Conservation (phyloP, 371 early-diverging fungal genomes). For the Circinella minor region DNA sequence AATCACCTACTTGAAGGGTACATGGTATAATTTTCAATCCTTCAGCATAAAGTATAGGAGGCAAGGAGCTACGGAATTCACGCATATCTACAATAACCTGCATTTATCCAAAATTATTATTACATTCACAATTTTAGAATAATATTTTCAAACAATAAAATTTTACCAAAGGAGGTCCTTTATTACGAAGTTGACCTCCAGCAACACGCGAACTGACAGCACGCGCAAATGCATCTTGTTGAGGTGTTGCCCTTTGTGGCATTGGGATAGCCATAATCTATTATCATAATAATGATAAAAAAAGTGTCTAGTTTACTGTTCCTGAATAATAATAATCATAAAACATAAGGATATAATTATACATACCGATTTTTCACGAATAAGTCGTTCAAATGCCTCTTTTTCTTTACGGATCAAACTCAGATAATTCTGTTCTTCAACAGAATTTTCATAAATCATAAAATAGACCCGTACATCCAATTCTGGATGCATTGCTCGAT, state of each 20-base stretch:
- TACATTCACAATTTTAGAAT: background rate
- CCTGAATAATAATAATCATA: background rate
- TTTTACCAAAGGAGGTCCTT: conserved; percentile 34
- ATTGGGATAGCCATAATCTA: conserved; percentile 78
- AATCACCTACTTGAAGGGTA: conserved; percentile 96
- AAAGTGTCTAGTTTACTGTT: too few species aligned
- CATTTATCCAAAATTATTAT: background rate
- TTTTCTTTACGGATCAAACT: conserved; percentile 88
- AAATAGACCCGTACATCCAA: conserved; percentile 82
- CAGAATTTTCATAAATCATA: conserved; percentile 90
- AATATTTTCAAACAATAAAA: background rate
- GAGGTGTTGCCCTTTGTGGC: conserved; percentile 45
- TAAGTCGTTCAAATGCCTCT: conserved; percentile 92
- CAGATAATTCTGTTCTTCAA: conserved; percentile 95
- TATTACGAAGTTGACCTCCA: conserved; percentile 50
- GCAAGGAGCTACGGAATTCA: conserved; percentile 94
- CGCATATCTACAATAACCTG: conserved; percentile 91
- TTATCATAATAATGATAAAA: background rate
- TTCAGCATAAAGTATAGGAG: conserved; percentile 84
- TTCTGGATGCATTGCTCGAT: conserved; percentile 67
- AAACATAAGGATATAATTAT: background rate
- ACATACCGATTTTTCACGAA: conserved; percentile 85
- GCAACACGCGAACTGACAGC: conserved; percentile 61
- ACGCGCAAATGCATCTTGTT: conserved; percentile 58
- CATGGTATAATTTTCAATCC: conserved; percentile 80